These are phyloP conservation scores for Acer yangbiense DNA, from an alignment of 345 rosid species.

Conservation along the genomic window DNA sequence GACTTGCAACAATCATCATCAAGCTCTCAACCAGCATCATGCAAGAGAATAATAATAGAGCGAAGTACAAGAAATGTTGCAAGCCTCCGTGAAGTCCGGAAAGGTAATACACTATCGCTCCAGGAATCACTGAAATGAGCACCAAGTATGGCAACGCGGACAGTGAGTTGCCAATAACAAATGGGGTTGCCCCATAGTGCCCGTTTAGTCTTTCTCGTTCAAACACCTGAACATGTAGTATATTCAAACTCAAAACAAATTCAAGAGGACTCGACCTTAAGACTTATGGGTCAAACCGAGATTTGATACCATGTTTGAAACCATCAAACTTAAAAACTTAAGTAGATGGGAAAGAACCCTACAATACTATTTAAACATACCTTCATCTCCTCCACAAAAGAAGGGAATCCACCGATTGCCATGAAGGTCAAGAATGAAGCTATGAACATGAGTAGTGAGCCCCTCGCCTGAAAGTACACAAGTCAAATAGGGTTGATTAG, in stretches of 20 bases:
- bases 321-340: too few species aligned
- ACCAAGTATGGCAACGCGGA: slow-evolving; percentile 46
- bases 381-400: slow-evolving; percentile 66
- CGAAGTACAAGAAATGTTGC: slow-evolving; percentile 41
- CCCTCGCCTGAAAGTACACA: slow-evolving; percentile 40
- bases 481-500: background rate
- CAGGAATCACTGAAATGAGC: slow-evolving; percentile 43
- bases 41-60: slow-evolving; percentile 31
- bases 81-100: slow-evolving; percentile 39
- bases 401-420: slow-evolving; percentile 62
- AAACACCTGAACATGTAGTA: slow-evolving; percentile 35
- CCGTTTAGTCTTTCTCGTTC: slow-evolving; percentile 59
- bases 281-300: too few species aligned
- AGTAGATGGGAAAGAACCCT: too few species aligned
- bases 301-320: too few species aligned
- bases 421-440: slow-evolving; percentile 51
- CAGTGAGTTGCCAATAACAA: slow-evolving; percentile 45
- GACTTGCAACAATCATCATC: slow-evolving; percentile 57
- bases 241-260: too few species aligned
- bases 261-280: too few species aligned
- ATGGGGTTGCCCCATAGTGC: slow-evolving; percentile 47
- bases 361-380: slow-evolving; percentile 17
- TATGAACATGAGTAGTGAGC: slow-evolving; percentile 46
- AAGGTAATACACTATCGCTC: slow-evolving; percentile 38
- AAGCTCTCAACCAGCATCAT: slow-evolving; percentile 56